Conservation (phyloP, 208 protist genomes). For the Wallacemonas sp. region DNA sequence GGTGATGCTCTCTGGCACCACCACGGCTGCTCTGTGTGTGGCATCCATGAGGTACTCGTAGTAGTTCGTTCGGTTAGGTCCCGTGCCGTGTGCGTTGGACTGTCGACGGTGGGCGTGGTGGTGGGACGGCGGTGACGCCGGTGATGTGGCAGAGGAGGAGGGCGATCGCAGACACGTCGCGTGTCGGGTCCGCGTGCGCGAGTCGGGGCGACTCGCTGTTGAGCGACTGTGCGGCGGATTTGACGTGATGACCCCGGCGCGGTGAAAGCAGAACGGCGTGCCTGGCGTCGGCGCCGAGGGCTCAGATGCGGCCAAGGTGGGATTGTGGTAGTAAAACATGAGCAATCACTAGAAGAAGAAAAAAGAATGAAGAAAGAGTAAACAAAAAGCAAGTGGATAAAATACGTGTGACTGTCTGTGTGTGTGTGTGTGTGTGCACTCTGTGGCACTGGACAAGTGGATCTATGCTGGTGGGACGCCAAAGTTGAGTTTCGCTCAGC, state of each 20-base stretch:
- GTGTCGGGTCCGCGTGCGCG: not conserved
- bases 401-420: slow-evolving; percentile 9
- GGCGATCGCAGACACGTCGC: no score
- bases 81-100: no score
- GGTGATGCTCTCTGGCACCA: not conserved
- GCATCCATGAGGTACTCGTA: not conserved
- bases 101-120: no score
- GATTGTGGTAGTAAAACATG: slow-evolving; percentile 19
- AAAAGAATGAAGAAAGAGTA: slow-evolving; percentile 7
- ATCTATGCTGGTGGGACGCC: no score
- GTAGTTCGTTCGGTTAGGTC: no score
- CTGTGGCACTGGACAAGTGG: not conserved
- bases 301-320: not conserved
- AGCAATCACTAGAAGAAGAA: slow-evolving; percentile 3
- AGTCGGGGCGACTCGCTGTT: not conserved
- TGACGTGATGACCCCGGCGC: not conserved
- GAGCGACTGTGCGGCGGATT: not conserved
- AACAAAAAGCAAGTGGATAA: not conserved
- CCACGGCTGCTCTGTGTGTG: not conserved
- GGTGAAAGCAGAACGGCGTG: slow-evolving; percentile 8
- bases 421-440: not conserved
- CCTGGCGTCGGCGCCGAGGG: slow-evolving; percentile 1
- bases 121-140: no score
- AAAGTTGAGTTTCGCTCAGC: no score
- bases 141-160: no score